These are phyloP conservation scores for Globisporangium middletonii DNA, from an alignment of 352 stramenopile genomes.

Conservation along the genomic window DNA sequence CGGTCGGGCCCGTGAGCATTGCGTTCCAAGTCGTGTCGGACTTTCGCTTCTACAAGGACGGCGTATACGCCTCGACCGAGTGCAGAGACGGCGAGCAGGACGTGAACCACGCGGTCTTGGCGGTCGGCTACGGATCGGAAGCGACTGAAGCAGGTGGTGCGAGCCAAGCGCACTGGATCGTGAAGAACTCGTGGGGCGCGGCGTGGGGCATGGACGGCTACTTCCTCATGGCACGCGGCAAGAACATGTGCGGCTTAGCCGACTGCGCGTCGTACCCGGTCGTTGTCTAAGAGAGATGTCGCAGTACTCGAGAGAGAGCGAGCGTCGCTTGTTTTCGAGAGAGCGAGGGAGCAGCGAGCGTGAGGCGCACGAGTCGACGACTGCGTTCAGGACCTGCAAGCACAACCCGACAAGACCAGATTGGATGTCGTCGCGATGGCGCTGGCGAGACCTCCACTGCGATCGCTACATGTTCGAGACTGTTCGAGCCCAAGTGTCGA, in stretches of 20 bases:
- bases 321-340: background rate
- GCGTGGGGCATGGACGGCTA: constrained; percentile 94
- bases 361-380: too few species aligned
- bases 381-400: too few species aligned
- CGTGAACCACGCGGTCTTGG: constrained; percentile 92
- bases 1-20: constrained; percentile 66
- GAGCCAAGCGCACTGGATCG: constrained; percentile 90
- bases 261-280: constrained; percentile 85
- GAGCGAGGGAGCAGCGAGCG: background rate
- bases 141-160: constrained; percentile 16
- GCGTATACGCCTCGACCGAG: constrained; percentile 83
- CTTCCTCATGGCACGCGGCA: constrained; percentile 92
- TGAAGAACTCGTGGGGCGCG: constrained; percentile 96
- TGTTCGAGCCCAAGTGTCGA: too few species aligned
- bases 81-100: constrained; percentile 78
- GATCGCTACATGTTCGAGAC: too few species aligned
- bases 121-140: constrained; percentile 95
- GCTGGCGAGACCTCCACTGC: too few species aligned
- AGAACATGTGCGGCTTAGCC: constrained; percentile 87
- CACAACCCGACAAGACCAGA: too few species aligned
- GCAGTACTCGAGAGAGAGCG: background rate
- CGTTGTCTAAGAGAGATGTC: constrained; percentile 23
- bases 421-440: too few species aligned
- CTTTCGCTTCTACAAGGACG: constrained; percentile 87
- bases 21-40: constrained; percentile 87